phyloP scores from a whole-genome alignment of 2,329 filamentous ascomycete species.

The Setomelanomma holmii region DNA sequence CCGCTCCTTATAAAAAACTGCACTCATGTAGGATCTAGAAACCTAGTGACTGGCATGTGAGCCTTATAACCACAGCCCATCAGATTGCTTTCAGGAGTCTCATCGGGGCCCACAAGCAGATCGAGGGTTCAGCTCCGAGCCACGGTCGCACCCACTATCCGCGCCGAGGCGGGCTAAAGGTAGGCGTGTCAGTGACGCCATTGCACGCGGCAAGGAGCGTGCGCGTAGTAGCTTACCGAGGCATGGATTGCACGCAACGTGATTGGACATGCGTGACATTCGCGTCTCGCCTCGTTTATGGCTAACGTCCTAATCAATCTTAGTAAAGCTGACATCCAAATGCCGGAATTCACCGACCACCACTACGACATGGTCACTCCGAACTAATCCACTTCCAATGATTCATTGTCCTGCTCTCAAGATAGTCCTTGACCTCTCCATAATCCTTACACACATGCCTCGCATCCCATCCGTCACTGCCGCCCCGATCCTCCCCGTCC shows the following conservation, averaged over 20 bases:
- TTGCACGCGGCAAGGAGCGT: background rate
- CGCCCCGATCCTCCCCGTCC: slow-evolving; percentile 36
- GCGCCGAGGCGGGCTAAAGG: slow-evolving; percentile 5
- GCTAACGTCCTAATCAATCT: background rate
- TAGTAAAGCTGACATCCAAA: background rate
- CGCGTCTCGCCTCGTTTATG: background rate
- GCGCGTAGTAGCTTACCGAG: background rate
- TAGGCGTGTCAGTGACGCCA: slow-evolving; percentile 13
- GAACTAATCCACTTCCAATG: slow-evolving; percentile 41
- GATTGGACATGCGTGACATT: background rate
- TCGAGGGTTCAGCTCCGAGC: background rate
- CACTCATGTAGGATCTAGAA: too few relatives aligned
- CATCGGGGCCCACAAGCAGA: background rate
- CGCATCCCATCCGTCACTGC: slow-evolving; percentile 45
- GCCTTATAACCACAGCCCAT: background rate
- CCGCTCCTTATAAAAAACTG: too few relatives aligned
- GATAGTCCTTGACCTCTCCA: slow-evolving; percentile 35
- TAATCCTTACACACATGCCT: slow-evolving; percentile 45
- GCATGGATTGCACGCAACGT: background rate
- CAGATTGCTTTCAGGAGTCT: background rate
- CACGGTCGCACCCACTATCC: slow-evolving; percentile 1
- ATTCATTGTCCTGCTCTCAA: slow-evolving; percentile 37
- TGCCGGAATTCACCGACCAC: background rate
- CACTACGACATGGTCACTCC: too few relatives aligned
- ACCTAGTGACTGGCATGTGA: too few relatives aligned